phyloP scores from a whole-genome alignment of 495 filamentous ascomycete species.

The Aspergillus campestris region DNA sequence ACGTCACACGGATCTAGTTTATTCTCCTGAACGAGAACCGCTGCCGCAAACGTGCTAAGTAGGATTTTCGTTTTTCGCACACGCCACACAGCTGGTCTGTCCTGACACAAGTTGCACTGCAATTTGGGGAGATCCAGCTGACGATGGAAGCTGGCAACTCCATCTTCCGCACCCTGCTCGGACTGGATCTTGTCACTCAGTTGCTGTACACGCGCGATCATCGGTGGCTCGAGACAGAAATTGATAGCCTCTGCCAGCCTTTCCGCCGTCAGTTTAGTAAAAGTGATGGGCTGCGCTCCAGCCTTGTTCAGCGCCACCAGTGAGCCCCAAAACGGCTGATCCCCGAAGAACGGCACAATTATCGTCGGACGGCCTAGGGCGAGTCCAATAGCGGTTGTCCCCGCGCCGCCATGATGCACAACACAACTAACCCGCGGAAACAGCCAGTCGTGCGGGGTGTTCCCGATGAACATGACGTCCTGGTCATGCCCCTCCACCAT shows the following conservation, averaged over 20 bases:
- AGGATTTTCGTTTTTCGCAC: slow-evolving; percentile 48
- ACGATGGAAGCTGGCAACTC: slow-evolving; percentile 45
- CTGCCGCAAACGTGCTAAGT: slow-evolving; percentile 53
- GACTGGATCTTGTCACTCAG: slow-evolving; percentile 51
- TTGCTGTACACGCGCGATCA: slow-evolving; percentile 45
- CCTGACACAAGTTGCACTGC: slow-evolving; percentile 50
- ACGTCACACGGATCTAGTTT: slow-evolving; percentile 50
- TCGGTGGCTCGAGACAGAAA: slow-evolving; percentile 48
- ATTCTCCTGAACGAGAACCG: slow-evolving; percentile 45
- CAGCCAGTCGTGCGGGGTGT: slow-evolving; percentile 76
- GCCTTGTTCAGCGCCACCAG: slow-evolving; percentile 67
- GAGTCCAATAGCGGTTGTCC: slow-evolving; percentile 71
- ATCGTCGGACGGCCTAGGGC: slow-evolving; percentile 60
- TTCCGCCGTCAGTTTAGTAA: slow-evolving; percentile 55
- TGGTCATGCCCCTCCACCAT: slow-evolving; percentile 47
- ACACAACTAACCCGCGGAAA: slow-evolving; percentile 69
- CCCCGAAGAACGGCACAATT: slow-evolving; percentile 78
- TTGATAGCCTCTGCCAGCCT: slow-evolving; percentile 55
- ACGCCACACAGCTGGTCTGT: slow-evolving; percentile 54
- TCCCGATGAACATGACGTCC: slow-evolving; percentile 70
- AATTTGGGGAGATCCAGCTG: slow-evolving; percentile 46
- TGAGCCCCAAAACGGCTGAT: slow-evolving; percentile 76
- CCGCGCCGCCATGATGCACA: slow-evolving; percentile 76
- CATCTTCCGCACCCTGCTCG: slow-evolving; percentile 54
- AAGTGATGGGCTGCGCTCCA: slow-evolving; percentile 62